Evolutionary conservation across 192 early-diverging fungal genomes (phyloP).

Genomic region (Podila verticillata): DNA sequence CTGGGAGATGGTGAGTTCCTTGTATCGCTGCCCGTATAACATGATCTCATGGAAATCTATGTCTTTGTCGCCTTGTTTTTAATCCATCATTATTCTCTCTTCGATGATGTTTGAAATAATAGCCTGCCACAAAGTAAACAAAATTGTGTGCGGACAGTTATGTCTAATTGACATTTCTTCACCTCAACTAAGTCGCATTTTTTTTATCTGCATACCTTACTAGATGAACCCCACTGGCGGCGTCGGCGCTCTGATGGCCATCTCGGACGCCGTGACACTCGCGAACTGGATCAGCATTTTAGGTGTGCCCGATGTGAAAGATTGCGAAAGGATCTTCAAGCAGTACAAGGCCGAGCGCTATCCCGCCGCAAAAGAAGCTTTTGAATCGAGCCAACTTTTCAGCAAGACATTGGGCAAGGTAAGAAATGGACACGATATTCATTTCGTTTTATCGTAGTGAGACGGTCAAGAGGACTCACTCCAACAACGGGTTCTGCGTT

Average conservation of each 20-base stretch:
- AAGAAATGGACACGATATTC: not conserved
- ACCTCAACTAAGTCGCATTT: no score
- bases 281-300: not conserved
- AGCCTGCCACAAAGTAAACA: not conserved
- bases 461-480: no score
- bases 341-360: not conserved
- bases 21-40: no score
- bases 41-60: not conserved
- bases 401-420: not conserved
- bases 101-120: not conserved
- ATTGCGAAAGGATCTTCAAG: not conserved
- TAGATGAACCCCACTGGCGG: no score
- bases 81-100: not conserved
- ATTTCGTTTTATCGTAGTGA: not conserved
- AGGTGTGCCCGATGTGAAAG: not conserved
- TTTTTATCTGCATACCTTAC: no score
- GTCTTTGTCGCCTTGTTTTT: not conserved
- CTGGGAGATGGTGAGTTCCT: slow-evolving; percentile 8
- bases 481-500: no score
- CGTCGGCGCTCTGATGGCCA: not conserved
- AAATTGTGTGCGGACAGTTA: not conserved
- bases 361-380: not conserved
- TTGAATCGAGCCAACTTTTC: not conserved
- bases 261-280: not conserved
- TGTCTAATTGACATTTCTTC: not conserved